Percentiles rank a stretch among this genome's conserved stretches.
These are phyloP conservation scores for Colletotrichum brevisporum DNA, from an alignment of 2,329 filamentous ascomycete species.

Conservation along the genomic window DNA sequence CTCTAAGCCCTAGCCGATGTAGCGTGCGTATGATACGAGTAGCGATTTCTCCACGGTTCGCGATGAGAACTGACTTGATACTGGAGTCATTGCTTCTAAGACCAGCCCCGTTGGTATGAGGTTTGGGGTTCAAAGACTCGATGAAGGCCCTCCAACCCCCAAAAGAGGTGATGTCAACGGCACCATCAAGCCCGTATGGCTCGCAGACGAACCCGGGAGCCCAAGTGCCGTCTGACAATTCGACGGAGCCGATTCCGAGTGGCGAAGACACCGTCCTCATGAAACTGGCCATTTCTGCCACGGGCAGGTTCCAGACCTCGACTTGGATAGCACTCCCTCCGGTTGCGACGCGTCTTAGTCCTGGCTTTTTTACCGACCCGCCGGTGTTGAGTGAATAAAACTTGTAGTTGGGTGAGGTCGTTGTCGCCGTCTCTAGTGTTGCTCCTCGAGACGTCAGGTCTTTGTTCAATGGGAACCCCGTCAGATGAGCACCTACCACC, in stretches of 20 bases:
- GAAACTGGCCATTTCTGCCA: constrained; percentile 48
- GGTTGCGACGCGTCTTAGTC: constrained; percentile 46
- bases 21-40: constrained; percentile 79
- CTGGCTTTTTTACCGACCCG: constrained; percentile 48
- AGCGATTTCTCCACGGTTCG: constrained; percentile 83
- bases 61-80: constrained; percentile 68
- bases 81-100: background rate
- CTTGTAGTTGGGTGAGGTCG: constrained; percentile 49
- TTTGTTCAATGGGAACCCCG: constrained; percentile 52
- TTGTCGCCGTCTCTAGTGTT: constrained; percentile 43
- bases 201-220: constrained; percentile 55
- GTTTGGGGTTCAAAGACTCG: constrained; percentile 2
- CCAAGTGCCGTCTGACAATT: constrained; percentile 52
- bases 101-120: background rate
- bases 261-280: constrained; percentile 51
- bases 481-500: constrained; percentile 53
- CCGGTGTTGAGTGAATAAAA: constrained; percentile 47
- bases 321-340: constrained; percentile 49
- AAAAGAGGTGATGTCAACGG: constrained; percentile 49
- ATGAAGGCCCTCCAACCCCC: constrained; percentile 51
- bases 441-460: constrained; percentile 51
- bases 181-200: constrained; percentile 48
- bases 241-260: constrained; percentile 52
- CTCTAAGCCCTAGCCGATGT: constrained; percentile 75
- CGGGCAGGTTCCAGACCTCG: constrained; percentile 54